Conservation (phyloP, 2,329 filamentous ascomycete genomes). For the Plectosphaerella sp. region DNA sequence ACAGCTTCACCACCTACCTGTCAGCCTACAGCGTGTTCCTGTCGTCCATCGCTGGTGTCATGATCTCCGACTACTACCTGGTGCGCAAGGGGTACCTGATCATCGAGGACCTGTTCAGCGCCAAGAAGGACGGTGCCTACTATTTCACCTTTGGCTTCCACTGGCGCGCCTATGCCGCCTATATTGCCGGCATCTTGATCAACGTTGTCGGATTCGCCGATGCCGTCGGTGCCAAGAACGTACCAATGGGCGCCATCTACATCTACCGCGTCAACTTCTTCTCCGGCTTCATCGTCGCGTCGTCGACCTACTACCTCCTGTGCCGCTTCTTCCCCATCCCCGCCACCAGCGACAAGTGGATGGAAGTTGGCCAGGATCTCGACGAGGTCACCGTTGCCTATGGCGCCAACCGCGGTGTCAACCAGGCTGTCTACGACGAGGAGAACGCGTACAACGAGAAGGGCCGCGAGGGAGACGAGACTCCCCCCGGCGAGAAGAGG, state of each 20-base stretch:
- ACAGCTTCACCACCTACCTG: slow-evolving; percentile 87
- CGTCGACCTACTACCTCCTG: slow-evolving; percentile 62
- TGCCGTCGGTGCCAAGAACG: slow-evolving; percentile 59
- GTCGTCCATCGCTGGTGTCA: slow-evolving; percentile 90
- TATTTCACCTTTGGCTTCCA: slow-evolving; percentile 71
- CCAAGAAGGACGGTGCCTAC: slow-evolving; percentile 63
- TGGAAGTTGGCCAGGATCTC: slow-evolving; percentile 59
- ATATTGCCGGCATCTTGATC: slow-evolving; percentile 78
- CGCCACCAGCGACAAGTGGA: slow-evolving; percentile 70
- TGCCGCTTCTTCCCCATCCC: slow-evolving; percentile 69
- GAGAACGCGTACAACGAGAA: background rate
- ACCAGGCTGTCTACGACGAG: background rate
- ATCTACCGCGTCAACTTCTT: slow-evolving; percentile 94
- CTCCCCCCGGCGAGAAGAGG: background rate
- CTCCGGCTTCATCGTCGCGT: slow-evolving; percentile 70
- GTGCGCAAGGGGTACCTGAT: slow-evolving; percentile 80
- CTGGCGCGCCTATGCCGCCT: slow-evolving; percentile 80
- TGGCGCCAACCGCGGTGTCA: background rate
- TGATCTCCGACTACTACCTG: slow-evolving; percentile 81
- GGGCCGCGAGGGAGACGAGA: background rate
- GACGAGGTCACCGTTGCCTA: slow-evolving; percentile 27
- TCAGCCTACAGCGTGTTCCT: slow-evolving; percentile 91
- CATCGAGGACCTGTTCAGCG: slow-evolving; percentile 74
- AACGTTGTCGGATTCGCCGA: slow-evolving; percentile 91
- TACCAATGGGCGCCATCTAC: slow-evolving; percentile 76